Evolutionary conservation across 495 filamentous ascomycete genomes (phyloP), one percentile per base, ranked within the genome.

Genomic region (Podospora fimiseda): DNA sequence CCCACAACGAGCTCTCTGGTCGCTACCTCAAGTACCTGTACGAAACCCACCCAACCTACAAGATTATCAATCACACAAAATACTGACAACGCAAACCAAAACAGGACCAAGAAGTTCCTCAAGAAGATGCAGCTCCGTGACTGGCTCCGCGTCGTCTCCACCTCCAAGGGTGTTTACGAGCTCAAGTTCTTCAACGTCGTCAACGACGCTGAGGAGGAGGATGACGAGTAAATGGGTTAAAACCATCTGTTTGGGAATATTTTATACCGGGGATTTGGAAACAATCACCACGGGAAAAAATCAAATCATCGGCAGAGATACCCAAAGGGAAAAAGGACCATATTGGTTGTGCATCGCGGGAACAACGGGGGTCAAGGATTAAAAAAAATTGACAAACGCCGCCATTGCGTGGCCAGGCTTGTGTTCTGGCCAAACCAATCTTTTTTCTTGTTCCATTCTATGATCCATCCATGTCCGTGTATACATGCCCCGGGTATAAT

Each of bases 171-270:
- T 65, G 90, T 95, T 58, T 98, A 97, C 78, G 91, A 96, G 81
- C 87, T 98, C 72, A 88, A 92, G 75, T 98, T 97, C 90, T 98
- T 93, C 90, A 98, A 97, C 80, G 90, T 97, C 72, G 92, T 95
- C 66, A 91, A 93, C 75, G 94, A 98, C 71, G 91, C 87, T 65
- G 89, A 76, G 55, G 93, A 97, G 59, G 93, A 98, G 60, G 93
- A 98, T 71, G 93, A 98, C 60, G 94, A 98, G 68, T 98, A 95
- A 81, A 59, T 55, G 50, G 48, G 43, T 51, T n/a, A n/a, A n/a
- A 16, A 46, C 43, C 43, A 48, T 51, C 38, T 38, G 40, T 42
- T 48, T 21, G 63, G 62, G 53, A 22, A 47, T 47, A n/a, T 47
- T 44, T 44, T 44, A 52, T 52, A 24, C 22, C 53, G 43, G 52